These are phyloP conservation scores for Cladosporium velox DNA, from an alignment of 2,329 filamentous ascomycete species.

Conservation along the genomic window DNA sequence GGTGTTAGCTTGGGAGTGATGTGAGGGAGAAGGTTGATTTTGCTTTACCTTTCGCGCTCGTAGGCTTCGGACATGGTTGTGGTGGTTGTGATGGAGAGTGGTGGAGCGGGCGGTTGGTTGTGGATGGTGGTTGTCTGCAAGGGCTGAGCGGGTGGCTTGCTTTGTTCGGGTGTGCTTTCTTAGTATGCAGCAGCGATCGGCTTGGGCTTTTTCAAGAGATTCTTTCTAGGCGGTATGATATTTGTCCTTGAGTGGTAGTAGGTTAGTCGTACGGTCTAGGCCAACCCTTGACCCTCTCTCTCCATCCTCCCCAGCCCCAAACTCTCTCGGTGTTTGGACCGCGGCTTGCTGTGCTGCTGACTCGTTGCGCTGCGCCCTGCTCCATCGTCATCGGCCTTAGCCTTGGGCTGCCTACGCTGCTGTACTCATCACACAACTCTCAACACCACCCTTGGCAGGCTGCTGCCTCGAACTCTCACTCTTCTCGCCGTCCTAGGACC, in stretches of 20 bases:
- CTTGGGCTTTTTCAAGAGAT: no score
- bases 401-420: conserved; percentile 7
- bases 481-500: not conserved
- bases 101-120: not conserved
- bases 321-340: not conserved
- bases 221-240: not conserved
- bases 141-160: not conserved
- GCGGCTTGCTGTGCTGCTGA: not conserved
- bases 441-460: conserved; percentile 4
- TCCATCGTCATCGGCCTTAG: conserved; percentile 10
- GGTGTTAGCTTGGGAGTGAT: not conserved
- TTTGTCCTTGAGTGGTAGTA: not conserved
- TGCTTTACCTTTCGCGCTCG: conserved; percentile 59
- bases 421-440: not conserved
- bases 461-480: conserved; percentile 9
- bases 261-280: not conserved
- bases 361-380: not conserved
- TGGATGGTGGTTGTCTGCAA: not conserved
- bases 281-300: not conserved
- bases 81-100: not conserved
- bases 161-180: conserved; percentile 1
- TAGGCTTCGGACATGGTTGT: conserved; percentile 57
- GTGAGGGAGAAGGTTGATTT: not conserved
- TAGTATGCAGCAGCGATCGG: not conserved
- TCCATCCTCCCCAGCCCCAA: not conserved